Conservation (phyloP, 306 rosid genomes). For the Pueraria montana region DNA sequence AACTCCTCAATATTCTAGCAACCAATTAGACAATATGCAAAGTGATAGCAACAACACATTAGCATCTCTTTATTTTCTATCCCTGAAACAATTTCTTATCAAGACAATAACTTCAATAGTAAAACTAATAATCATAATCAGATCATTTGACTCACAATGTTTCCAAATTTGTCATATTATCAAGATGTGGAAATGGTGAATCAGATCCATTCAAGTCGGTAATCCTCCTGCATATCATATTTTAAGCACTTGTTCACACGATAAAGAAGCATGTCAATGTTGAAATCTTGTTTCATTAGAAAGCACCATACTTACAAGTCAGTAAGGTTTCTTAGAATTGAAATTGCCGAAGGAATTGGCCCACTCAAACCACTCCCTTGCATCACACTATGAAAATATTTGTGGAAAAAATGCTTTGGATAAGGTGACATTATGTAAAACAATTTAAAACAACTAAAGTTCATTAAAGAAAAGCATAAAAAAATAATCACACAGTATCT, state of each 20-base stretch:
- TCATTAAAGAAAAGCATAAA: not conserved
- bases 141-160: slow-evolving; percentile 59
- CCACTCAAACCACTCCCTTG: slow-evolving; percentile 83
- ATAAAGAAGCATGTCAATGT: not conserved
- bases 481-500: slow-evolving; percentile 50
- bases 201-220: slow-evolving; percentile 69
- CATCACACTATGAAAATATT: slow-evolving; percentile 56
- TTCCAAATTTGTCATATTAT: slow-evolving; percentile 49
- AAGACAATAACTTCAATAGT: not conserved
- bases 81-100: not conserved
- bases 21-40: slow-evolving; percentile 26
- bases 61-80: slow-evolving; percentile 1
- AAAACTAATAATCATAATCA: not conserved
- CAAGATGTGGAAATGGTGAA: slow-evolving; percentile 64
- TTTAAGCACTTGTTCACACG: not conserved
- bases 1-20: slow-evolving; percentile 70
- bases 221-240: slow-evolving; percentile 66
- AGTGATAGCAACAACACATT: not conserved
- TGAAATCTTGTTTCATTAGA: not conserved
- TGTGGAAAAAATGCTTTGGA: slow-evolving; percentile 13
- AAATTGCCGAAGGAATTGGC: slow-evolving; percentile 73
- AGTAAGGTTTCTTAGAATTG: slow-evolving; percentile 51
- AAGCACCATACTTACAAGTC: slow-evolving; percentile 64
- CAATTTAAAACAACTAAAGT: slow-evolving; percentile 3
- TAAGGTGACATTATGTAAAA: not conserved